phyloP scores from a whole-genome alignment of 305 asterid genomes.

The Solanum hybrid region DNA sequence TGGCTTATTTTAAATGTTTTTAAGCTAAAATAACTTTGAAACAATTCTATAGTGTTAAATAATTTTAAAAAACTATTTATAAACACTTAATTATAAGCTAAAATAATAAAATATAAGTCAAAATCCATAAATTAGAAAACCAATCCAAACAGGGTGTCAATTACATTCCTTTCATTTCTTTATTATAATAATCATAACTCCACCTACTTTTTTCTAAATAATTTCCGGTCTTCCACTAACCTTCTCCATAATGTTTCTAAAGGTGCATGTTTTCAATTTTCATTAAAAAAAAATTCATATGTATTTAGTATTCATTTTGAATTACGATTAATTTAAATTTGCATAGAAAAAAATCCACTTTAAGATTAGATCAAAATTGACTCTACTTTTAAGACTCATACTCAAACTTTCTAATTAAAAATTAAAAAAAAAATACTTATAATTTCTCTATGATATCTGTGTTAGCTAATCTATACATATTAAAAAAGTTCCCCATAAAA shows the following conservation, averaged over 20 bases:
- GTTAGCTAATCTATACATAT: neutral
- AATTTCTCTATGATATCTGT: neutral
- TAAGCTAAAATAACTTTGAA: neutral
- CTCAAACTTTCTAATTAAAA: neutral
- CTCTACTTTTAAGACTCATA: neutral
- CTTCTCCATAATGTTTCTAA: neutral
- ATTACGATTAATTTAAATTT: neutral
- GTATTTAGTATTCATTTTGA: neutral
- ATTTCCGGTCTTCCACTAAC: neutral
- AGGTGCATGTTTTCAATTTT: neutral
- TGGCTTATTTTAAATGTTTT: too few species aligned
- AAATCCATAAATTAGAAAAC: neutral
- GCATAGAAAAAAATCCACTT: neutral
- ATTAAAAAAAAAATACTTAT: neutral
- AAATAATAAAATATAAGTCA: too few species aligned
- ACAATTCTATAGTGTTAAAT: too few species aligned
- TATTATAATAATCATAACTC: neutral
- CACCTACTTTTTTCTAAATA: neutral
- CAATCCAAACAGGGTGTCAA: neutral
- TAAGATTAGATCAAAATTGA: neutral
- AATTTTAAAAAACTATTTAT: too few species aligned
- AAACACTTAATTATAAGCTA: neutral
- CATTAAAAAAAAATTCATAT: neutral
- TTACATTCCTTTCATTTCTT: neutral
- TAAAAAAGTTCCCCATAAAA: neutral